These are phyloP conservation scores for Suillus brevipes DNA, from an alignment of 768 basidiomycete genomes.

Conservation along the genomic window DNA sequence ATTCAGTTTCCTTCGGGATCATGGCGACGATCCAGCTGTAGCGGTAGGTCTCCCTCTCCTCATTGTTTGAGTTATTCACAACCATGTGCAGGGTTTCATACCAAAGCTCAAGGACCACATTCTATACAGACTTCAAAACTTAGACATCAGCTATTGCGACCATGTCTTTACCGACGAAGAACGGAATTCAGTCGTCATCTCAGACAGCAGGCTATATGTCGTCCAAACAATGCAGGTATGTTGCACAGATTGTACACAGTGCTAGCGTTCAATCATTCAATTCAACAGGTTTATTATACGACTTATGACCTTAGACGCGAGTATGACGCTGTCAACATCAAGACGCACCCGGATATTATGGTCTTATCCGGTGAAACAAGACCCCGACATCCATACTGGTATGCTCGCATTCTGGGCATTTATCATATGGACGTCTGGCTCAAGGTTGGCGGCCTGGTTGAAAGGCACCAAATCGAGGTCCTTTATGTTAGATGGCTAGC, in stretches of 20 bases:
- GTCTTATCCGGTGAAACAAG: not conserved
- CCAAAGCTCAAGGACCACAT: not conserved
- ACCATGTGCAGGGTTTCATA: constrained; percentile 7
- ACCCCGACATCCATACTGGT: not conserved
- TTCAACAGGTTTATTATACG: too few species aligned
- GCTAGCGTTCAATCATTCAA: too few species aligned
- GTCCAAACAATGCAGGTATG: constrained; percentile 4
- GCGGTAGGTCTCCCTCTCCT: too few species aligned
- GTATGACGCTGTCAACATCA: too few species aligned
- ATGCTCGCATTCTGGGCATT: constrained; percentile 14
- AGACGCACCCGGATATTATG: too few species aligned
- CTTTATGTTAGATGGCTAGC: too few species aligned
- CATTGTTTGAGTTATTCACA: too few species aligned
- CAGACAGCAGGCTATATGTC: constrained; percentile 14
- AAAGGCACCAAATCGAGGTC: too few species aligned
- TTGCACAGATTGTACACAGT: too few species aligned
- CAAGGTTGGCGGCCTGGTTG: too few species aligned
- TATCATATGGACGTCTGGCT: constrained; percentile 19
- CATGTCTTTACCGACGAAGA: constrained; percentile 7
- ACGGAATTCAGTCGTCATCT: constrained; percentile 15
- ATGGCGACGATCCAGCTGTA: not conserved
- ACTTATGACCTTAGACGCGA: constrained; percentile 16
- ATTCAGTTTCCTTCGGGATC: too few species aligned
- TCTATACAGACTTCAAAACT: constrained; percentile 3
- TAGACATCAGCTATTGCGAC: not conserved